Base-by-base conservation (phyloP, 805 yeast species). In the Cyberlindnera amylophila region DNA sequence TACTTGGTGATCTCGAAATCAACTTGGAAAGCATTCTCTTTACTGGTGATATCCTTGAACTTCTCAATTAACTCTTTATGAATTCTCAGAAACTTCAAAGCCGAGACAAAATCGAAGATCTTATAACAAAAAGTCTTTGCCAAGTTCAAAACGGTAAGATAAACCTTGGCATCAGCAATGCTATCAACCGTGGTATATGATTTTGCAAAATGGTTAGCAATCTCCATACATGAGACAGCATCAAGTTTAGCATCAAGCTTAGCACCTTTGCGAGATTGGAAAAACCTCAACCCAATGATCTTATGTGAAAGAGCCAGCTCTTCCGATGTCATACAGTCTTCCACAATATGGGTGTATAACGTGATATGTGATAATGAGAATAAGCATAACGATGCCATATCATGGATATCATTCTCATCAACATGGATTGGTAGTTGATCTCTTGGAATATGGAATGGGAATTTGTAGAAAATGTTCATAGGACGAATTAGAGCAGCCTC, bases 51-150 rank as follows among this genome's bases (percentile, higher is more conserved):
- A 21, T 21, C 24, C 9, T 9, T 21, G 24, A 18, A 31, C 15
- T 27, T 28, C 17, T 30, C 33, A 10, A 34, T 8, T 16, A 39
- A 40, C 12, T 38, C 34, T 10, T 10, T 26, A 0, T 77, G 69
- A 1, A 63, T 58, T 16, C 59, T 56, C 34, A 72, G 69, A 44
- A 65, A 72, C n/a, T 53, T 47, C 26, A 72, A 57, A 0, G 79
- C 70, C 32, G 67, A 54, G 21, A 54, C 57, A 43, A 68, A 63
- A 47, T 72, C 75, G 36, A 66, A 70, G 10, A 70, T 65, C 10
- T 68, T 66, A 35, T 69, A 67, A 1, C 77, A 74, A 42, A 61
- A 61, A 38, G 62, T 60, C 2, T 77, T 77, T 0, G 79, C 76
- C 16, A 61, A 59, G 4, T 67, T 58, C 32, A 74, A 52, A 6